A percentile compares a stretch with the other conserved stretches of the same genome.
These are phyloP conservation scores for Boletus putidus DNA, from an alignment of 1,284 basidiomycete species.

Conservation along the genomic window DNA sequence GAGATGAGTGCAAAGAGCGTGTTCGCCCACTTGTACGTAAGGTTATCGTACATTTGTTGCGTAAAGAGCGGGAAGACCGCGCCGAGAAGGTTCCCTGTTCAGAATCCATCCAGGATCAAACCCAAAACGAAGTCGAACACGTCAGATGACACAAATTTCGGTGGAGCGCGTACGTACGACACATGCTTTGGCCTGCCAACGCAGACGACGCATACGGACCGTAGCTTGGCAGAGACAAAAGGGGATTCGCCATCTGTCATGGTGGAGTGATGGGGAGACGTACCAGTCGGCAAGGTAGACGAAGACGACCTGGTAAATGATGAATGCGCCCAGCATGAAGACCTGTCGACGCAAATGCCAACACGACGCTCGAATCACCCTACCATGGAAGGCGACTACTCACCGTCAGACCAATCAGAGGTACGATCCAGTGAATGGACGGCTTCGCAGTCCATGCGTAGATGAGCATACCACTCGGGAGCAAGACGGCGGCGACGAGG, in stretches of 20 bases:
- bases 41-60: constrained; percentile 55
- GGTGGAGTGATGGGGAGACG: constrained; percentile 19
- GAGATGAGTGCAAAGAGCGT: constrained; percentile 67
- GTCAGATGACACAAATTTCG: constrained; percentile 7
- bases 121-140: constrained; percentile 18
- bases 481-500: constrained; percentile 52
- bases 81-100: constrained; percentile 56
- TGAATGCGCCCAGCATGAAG: constrained; percentile 57
- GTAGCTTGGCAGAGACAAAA: constrained; percentile 45
- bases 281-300: constrained; percentile 74
- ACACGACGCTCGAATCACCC: neutral
- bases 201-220: constrained; percentile 76
- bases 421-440: constrained; percentile 44
- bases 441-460: constrained; percentile 45
- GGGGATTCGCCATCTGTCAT: neutral
- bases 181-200: constrained; percentile 73
- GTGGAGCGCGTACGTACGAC: constrained; percentile 45
- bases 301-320: constrained; percentile 67
- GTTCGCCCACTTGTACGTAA: constrained; percentile 71
- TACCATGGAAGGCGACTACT: constrained; percentile 16
- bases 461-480: constrained; percentile 55
- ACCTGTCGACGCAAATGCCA: constrained; percentile 37
- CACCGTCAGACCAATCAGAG: constrained; percentile 48
- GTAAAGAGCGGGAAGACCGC: constrained; percentile 67
- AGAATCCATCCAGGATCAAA: constrained; percentile 1